These are phyloP conservation scores for Annulohypoxylon nitens DNA, from an alignment of 495 filamentous ascomycete genomes.

Conservation along the genomic window DNA sequence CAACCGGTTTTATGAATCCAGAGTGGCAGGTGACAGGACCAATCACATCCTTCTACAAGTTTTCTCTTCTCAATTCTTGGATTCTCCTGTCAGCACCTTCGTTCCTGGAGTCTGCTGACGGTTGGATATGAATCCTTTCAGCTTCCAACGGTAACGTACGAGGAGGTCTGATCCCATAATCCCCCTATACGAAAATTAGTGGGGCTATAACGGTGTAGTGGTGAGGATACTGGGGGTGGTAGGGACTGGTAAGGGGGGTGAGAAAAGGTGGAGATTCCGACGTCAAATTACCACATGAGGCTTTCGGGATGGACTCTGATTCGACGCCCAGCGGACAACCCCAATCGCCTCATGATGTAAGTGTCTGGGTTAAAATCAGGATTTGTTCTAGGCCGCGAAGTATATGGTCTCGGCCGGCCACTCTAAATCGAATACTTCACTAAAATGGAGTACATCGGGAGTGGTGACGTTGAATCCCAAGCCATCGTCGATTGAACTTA, in stretches of 20 bases:
- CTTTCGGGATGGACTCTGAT: slow-evolving; percentile 36
- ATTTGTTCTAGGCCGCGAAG: slow-evolving; percentile 29
- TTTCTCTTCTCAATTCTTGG: neutral
- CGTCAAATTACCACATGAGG: slow-evolving; percentile 45
- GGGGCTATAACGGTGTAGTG: slow-evolving; percentile 10
- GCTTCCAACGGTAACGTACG: neutral
- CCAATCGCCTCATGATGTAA: slow-evolving; percentile 45
- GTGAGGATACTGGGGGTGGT: neutral
- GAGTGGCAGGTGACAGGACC: neutral
- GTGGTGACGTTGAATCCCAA: slow-evolving; percentile 40
- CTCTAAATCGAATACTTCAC: slow-evolving; percentile 2
- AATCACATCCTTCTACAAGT: slow-evolving; percentile 3
- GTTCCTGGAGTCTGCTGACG: slow-evolving; percentile 7
- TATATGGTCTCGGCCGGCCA: slow-evolving; percentile 5
- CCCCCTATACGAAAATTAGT: slow-evolving; percentile 10
- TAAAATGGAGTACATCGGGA: slow-evolving; percentile 21
- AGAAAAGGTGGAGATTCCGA: slow-evolving; percentile 36
- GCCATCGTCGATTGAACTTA: slow-evolving; percentile 41
- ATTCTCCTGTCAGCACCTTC: slow-evolving; percentile 1
- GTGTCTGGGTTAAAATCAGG: slow-evolving; percentile 38
- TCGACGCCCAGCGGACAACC: slow-evolving; percentile 17
- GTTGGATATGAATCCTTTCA: neutral
- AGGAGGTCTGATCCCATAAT: slow-evolving; percentile 3
- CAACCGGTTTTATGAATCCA: neutral
- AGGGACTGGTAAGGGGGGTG: slow-evolving; percentile 1